Base-by-base conservation (phyloP, 164 flowering plant genomes). In the Magnolia kwangsiensis region DNA sequence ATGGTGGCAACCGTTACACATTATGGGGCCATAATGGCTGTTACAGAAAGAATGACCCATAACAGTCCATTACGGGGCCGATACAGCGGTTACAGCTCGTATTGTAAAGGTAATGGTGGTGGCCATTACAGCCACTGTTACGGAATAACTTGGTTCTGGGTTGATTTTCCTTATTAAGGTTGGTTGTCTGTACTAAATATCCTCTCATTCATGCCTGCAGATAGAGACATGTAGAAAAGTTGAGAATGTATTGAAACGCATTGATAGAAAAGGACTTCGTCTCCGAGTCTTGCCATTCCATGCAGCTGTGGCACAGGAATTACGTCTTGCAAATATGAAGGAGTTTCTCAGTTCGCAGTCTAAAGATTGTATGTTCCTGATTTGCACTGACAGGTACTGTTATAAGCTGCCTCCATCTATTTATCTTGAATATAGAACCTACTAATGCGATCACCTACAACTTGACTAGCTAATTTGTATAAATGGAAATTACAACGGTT, bases 151-250 rank as follows among this genome's bases (percentile, higher is more conserved):
- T 27, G 29, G 29, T 27, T 27, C 29, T 27, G 29, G n/a, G 71
- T 37, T 69, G 50, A 16, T 16, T 29, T 31, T 5, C 10, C 18
- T 68, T 31, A 27, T 27, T 29, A 27, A 13, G 19, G 37, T 1
- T 27, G 7, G 24, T 13, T 70, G 55, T n/a, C 24, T 49, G 3
- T 49, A n/a, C 24, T 72, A 1, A 55, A 63, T 24, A 37, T 61
- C 45, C 68, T 8, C 11, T 31, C n/a, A n/a, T 76, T 63, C 16
- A 66, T 21, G 49, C 67, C 63, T 85, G 67, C 87, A 96, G 99
- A 96, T 96, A 66, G 99, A 96, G 81, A 92, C 98, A 10, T 96
- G 99, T 80, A 86, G 99, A 83, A 90, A 90, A 85, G 96, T 96
- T 63, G 99, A 96, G 83, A 96, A 96, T 82, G 79, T 80, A 78